Conservation (phyloP, 116 monocot genomes). For the Zostera marina region DNA sequence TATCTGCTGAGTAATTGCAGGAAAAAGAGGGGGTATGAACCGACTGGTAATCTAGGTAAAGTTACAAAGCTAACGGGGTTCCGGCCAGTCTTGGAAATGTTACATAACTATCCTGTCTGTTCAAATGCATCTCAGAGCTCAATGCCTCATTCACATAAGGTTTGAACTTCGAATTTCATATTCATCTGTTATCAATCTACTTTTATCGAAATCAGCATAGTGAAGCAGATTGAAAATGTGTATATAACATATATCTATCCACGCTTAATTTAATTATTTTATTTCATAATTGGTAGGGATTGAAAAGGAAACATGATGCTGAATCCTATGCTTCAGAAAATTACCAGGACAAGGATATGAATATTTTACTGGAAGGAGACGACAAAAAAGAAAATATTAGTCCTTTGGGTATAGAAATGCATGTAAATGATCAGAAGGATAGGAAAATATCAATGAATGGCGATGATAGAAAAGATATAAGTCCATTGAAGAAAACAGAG, state of each 20-base stretch:
- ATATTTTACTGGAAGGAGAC: neutral
- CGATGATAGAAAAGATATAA: neutral
- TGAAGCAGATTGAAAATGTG: neutral
- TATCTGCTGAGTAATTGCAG: slow-evolving; percentile 7
- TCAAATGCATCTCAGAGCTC: neutral
- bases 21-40: slow-evolving; percentile 47
- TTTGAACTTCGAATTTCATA: neutral
- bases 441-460: neutral
- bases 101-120: slow-evolving; percentile 11
- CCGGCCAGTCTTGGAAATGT: slow-evolving; percentile 41
- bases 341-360: neutral
- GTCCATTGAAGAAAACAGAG: neutral
- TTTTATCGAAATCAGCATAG: neutral
- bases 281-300: neutral
- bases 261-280: neutral
- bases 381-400: slow-evolving; percentile 1
- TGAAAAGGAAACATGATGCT: neutral
- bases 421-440: no score
- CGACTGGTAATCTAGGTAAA: slow-evolving; percentile 48
- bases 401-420: no score
- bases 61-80: slow-evolving; percentile 43
- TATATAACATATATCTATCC: neutral
- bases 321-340: neutral
- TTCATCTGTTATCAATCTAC: neutral
- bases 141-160: neutral